Conservation (phyloP, 2,329 filamentous ascomycete genomes). For the Piedraia hortae region DNA sequence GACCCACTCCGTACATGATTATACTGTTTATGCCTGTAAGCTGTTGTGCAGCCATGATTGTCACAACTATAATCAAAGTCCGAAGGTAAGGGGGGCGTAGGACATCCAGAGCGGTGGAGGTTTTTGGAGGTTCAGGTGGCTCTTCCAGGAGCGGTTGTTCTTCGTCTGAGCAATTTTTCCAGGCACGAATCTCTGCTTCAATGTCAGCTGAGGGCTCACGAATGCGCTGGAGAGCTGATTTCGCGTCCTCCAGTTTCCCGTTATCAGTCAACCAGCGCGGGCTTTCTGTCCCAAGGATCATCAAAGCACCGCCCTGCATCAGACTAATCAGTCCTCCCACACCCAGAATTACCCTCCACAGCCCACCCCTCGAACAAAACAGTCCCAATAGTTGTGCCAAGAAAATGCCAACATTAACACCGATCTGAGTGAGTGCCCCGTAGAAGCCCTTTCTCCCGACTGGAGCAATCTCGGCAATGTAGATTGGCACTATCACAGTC, state of each 20-base stretch:
- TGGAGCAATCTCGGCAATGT: conserved; percentile 77
- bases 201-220: conserved; percentile 43
- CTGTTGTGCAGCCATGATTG: conserved; percentile 82
- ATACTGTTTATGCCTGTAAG: conserved; percentile 83
- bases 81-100: too few species aligned
- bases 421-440: conserved; percentile 61
- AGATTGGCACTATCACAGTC: conserved; percentile 80
- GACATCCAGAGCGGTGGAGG: too few species aligned
- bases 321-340: conserved; percentile 41
- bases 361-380: conserved; percentile 44
- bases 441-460: conserved; percentile 36
- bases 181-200: conserved; percentile 37
- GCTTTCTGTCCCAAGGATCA: conserved; percentile 51
- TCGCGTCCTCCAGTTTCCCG: conserved; percentile 32
- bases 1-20: conserved; percentile 91
- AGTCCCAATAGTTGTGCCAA: conserved; percentile 60
- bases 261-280: conserved; percentile 59
- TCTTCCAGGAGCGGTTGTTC: conserved; percentile 37
- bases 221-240: conserved; percentile 42
- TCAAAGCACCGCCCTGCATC: conserved; percentile 39
- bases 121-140: too few species aligned
- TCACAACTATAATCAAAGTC: too few species aligned
- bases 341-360: conserved; percentile 65
- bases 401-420: conserved; percentile 69
- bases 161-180: conserved; percentile 25